Percentiles rank a stretch among this genome's conserved stretches.
Evolutionary conservation across 129 eudicot genomes (phyloP).

Genomic region (Pulicaria dysenterica): DNA sequence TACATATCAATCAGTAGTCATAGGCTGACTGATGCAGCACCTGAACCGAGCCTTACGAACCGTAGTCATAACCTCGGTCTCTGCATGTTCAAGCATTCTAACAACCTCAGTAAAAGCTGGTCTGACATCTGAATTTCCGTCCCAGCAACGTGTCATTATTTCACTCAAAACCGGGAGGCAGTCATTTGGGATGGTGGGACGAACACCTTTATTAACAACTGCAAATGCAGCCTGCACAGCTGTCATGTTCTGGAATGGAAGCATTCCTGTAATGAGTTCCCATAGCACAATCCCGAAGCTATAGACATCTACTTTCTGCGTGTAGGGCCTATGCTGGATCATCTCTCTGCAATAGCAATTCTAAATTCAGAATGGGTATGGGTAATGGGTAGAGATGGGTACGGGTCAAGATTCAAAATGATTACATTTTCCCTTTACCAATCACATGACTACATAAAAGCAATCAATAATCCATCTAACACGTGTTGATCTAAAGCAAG

Average conservation of each 20-base stretch:
- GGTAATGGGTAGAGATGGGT: background rate
- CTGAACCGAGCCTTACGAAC: conserved; percentile 95
- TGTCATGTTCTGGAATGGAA: conserved; percentile 95
- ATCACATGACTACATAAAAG: background rate
- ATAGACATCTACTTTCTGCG: conserved; percentile 91
- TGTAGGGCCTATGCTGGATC: conserved; percentile 98
- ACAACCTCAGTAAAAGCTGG: conserved; percentile 79
- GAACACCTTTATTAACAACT: conserved; percentile 90
- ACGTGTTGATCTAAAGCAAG: too few relatives aligned
- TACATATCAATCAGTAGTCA: conserved; percentile 75
- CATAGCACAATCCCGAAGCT: conserved; percentile 97
- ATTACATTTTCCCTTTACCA: background rate
- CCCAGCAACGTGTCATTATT: conserved; percentile 98
- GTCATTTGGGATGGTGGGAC: conserved; percentile 80
- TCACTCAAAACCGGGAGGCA: conserved; percentile 85
- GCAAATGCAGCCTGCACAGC: conserved; percentile 99
- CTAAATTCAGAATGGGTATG: too few relatives aligned
- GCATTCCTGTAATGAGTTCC: conserved; percentile 96
- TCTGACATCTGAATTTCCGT: conserved; percentile 73
- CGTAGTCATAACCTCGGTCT: conserved; percentile 78
- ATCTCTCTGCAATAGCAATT: conserved; percentile 66
- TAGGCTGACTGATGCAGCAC: conserved; percentile 93
- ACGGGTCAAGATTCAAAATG: too few relatives aligned
- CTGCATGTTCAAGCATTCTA: conserved; percentile 87
- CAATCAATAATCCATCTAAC: background rate